Conservation (phyloP, 257 asterid genomes). For the Rehmannia glutinosa region DNA sequence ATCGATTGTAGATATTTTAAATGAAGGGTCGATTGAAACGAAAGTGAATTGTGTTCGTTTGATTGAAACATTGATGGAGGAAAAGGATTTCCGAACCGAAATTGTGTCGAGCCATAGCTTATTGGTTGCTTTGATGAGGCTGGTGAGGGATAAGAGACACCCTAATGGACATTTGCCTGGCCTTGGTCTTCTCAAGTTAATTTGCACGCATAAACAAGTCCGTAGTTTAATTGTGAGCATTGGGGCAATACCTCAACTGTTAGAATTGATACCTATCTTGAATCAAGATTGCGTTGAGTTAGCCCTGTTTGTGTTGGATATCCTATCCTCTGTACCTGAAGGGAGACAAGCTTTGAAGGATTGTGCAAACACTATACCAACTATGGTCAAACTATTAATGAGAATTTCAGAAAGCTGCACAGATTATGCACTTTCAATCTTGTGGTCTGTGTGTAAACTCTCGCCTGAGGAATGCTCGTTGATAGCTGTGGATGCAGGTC, state of each 20-base stretch:
- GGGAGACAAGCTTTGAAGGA: slow-evolving; percentile 59
- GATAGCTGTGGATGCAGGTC: slow-evolving; percentile 64
- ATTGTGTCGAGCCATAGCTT: slow-evolving; percentile 59
- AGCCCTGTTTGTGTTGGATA: slow-evolving; percentile 42
- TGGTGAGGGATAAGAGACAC: slow-evolving; percentile 58
- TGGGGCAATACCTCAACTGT: slow-evolving; percentile 55
- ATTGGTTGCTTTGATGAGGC: slow-evolving; percentile 65
- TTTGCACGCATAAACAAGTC: slow-evolving; percentile 34
- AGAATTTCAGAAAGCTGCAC: slow-evolving; percentile 59
- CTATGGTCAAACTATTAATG: slow-evolving; percentile 54
- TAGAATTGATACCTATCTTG: slow-evolving; percentile 39
- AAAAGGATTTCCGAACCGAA: slow-evolving; percentile 42
- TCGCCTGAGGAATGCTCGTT: slow-evolving; percentile 55
- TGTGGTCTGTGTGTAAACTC: slow-evolving; percentile 49
- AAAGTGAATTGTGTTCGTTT: slow-evolving; percentile 61
- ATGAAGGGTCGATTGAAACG: slow-evolving; percentile 72
- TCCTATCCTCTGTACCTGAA: slow-evolving; percentile 45
- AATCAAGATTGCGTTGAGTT: slow-evolving; percentile 50
- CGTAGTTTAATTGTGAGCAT: slow-evolving; percentile 45
- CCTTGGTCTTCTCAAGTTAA: slow-evolving; percentile 44
- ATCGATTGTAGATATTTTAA: slow-evolving; percentile 56
- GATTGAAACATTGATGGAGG: slow-evolving; percentile 52
- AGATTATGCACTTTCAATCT: slow-evolving; percentile 45
- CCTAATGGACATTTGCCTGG: slow-evolving; percentile 48
- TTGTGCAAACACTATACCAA: slow-evolving; percentile 45